Evolutionary conservation across 2,329 filamentous ascomycete genomes (phyloP).

Genomic region (Exophiala sideris): DNA sequence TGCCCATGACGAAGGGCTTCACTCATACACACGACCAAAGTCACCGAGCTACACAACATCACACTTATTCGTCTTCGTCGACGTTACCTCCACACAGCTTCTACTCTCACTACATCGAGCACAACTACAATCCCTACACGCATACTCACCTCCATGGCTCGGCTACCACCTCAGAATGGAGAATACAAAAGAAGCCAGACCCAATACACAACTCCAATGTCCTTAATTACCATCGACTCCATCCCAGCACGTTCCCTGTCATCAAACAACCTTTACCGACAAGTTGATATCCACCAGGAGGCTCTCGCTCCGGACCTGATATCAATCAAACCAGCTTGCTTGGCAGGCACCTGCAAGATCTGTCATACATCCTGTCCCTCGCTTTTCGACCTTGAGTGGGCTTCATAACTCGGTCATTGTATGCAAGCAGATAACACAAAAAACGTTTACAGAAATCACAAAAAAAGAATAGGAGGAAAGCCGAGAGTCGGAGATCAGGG

Average conservation of each 20-base stretch:
- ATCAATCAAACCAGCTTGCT: background rate
- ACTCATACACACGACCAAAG: constrained; percentile 6
- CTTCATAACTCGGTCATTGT: background rate
- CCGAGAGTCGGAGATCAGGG: constrained; percentile 7
- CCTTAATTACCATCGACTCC: background rate
- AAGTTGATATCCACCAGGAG: constrained; percentile 1
- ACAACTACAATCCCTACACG: too few species aligned
- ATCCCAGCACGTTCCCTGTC: background rate
- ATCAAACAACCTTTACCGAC: background rate
- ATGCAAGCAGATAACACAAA: constrained; percentile 5
- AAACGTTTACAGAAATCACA: constrained; percentile 10
- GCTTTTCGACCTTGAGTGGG: background rate
- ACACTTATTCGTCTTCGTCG: too few species aligned
- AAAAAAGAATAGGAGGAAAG: constrained; percentile 29
- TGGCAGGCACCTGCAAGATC: background rate
- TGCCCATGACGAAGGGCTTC: too few species aligned
- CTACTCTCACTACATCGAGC: too few species aligned
- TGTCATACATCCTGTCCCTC: background rate
- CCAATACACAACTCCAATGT: background rate
- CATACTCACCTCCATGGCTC: too few species aligned
- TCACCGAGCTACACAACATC: too few species aligned
- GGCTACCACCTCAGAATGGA: too few species aligned
- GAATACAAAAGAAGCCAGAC: too few species aligned
- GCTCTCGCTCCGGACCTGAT: background rate
- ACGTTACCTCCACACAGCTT: too few species aligned